Base-by-base conservation (phyloP, 148 eudicot genomes). In the Arbutus unedo region DNA sequence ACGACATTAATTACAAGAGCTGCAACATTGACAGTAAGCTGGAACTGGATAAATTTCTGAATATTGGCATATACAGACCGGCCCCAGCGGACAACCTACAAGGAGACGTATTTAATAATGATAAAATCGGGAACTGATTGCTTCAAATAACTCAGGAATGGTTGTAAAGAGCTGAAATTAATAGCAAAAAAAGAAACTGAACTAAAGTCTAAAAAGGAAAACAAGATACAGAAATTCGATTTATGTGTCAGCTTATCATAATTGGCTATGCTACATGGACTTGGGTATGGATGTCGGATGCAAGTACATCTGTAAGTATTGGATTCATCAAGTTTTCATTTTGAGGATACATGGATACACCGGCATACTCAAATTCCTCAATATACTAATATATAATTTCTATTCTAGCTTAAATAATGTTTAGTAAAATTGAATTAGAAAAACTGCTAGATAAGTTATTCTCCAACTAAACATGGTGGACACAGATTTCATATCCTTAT, bases 11-110 rank as follows among this genome's bases (percentile, higher is more conserved):
- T 95, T 8, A 89, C 76, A 70, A 95, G 93, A 49, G 98, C 98
- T 84, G 98, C 98, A 57, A 92, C 96, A 84, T 95, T 95, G 50
- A 95, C 98, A 0, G 98, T 95, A 68, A 95, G 98, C 93, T 95
- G 98, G 85, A 95, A 95, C 91, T 95, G 98, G 82, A 95, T 95
- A 74, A 95, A 95, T 66, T 93, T 95, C 85, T 95, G 98, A 81
- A 95, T 95, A 85, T 95, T 95, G 83, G 98, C 96, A 71, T 93
- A 95, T 68, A 95, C 98, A 74, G 98, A 95, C 16, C 98, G 92
- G 15, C 98, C 98, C 98, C 98, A 95, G 73, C 96, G 91, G 49
- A 95, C 98, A 84, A 95, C 98, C 98, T 95, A 82, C 79, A 77
- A 77, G 79, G 38, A 85, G 43, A 80, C 68, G 75, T 67, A 84